phyloP scores from a whole-genome alignment of 2,329 filamentous ascomycete species.

The Grosmannia penicillata region DNA sequence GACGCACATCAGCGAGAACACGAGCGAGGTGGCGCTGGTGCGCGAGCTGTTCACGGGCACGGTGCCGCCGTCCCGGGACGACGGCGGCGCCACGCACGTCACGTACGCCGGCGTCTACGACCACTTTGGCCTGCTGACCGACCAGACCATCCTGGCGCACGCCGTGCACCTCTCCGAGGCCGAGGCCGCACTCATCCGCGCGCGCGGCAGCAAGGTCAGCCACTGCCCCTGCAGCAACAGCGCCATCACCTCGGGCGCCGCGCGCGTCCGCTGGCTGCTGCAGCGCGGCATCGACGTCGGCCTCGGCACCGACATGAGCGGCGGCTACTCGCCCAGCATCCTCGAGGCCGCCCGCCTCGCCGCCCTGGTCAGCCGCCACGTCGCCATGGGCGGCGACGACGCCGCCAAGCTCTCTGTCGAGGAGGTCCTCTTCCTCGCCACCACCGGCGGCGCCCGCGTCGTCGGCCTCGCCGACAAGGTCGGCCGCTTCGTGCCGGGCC shows the following conservation, averaged over 20 bases:
- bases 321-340: slow-evolving; percentile 70
- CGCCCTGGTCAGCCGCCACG: slow-evolving; percentile 59
- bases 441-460: slow-evolving; percentile 71
- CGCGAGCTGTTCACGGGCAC: slow-evolving; percentile 41
- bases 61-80: neutral
- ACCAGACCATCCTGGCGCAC: slow-evolving; percentile 71
- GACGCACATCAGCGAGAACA: slow-evolving; percentile 83
- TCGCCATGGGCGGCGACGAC: slow-evolving; percentile 41
- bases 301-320: slow-evolving; percentile 80
- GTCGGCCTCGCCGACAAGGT: slow-evolving; percentile 58
- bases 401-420: slow-evolving; percentile 61
- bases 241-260: slow-evolving; percentile 64
- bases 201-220: slow-evolving; percentile 49
- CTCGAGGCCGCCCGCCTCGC: slow-evolving; percentile 76
- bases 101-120: slow-evolving; percentile 76
- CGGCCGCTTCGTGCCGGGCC: slow-evolving; percentile 73
- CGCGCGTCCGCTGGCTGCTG: slow-evolving; percentile 60
- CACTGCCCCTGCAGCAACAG: slow-evolving; percentile 86
- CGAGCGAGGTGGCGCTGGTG: slow-evolving; percentile 58
- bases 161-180: slow-evolving; percentile 57
- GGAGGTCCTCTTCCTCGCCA: slow-evolving; percentile 76
- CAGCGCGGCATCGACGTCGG: slow-evolving; percentile 65
- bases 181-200: slow-evolving; percentile 51
- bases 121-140: slow-evolving; percentile 48
- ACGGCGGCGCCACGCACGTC: slow-evolving; percentile 18